A percentile compares a stretch with the other conserved stretches of the same genome.
These are phyloP conservation scores for Pinus taeda DNA, from an alignment of 75 land plant species.

Conservation along the genomic window DNA sequence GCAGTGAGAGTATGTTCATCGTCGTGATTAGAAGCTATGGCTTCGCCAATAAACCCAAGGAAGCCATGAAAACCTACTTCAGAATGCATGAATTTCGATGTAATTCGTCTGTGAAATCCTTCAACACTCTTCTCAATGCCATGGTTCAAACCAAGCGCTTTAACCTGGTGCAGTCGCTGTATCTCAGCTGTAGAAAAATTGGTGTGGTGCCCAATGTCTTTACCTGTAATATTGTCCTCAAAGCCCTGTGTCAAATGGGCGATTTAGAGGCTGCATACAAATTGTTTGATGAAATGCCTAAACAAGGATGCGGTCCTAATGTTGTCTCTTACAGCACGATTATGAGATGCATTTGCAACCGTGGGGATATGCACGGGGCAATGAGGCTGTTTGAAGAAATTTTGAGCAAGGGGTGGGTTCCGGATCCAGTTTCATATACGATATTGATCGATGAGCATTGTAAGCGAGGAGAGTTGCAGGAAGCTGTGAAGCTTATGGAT, in stretches of 20 bases:
- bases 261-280: constrained; percentile 32
- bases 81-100: constrained; percentile 24
- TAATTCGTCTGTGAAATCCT: constrained; percentile 30
- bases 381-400: constrained; percentile 43
- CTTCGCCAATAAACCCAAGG: constrained; percentile 34
- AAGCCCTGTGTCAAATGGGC: constrained; percentile 44
- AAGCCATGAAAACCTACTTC: constrained; percentile 33
- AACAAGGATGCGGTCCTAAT: constrained; percentile 53
- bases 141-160: constrained; percentile 46
- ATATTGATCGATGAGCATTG: constrained; percentile 57
- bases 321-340: constrained; percentile 57
- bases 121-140: constrained; percentile 53
- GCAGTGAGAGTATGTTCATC: constrained; percentile 44
- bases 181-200: constrained; percentile 23
- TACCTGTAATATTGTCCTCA: constrained; percentile 48
- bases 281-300: constrained; percentile 65
- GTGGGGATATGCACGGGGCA: constrained; percentile 44
- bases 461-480: constrained; percentile 37
- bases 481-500: constrained; percentile 60
- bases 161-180: constrained; percentile 27
- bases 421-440: constrained; percentile 56
- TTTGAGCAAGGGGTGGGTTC: constrained; percentile 45
- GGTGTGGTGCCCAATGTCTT: constrained; percentile 54
- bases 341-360: constrained; percentile 24
- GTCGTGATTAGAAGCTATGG: constrained; percentile 43